Percentiles rank a stretch among this genome's conserved stretches.
These are phyloP conservation scores for Cyclotella atomus DNA, from an alignment of 108 stramenopile species.

Conservation along the genomic window DNA sequence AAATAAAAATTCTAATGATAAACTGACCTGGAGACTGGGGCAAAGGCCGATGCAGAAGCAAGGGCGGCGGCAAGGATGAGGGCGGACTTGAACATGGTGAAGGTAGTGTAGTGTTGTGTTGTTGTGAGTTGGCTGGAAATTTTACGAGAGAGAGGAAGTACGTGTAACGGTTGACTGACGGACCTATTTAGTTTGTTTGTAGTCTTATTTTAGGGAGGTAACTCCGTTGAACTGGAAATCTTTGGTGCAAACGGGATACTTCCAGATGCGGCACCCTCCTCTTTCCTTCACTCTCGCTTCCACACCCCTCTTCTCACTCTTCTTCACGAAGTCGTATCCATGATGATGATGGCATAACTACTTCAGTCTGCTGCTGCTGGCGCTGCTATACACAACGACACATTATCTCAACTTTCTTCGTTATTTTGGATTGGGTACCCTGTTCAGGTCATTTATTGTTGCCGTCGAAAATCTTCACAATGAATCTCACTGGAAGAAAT, in stretches of 20 bases:
- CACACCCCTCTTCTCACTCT: not conserved
- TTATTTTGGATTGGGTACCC: too few relatives aligned
- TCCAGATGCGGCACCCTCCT: not conserved
- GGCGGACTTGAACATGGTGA: conserved; percentile 75
- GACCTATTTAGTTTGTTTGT: too few relatives aligned
- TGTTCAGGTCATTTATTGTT: too few relatives aligned
- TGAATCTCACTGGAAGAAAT: too few relatives aligned
- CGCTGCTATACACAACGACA: too few relatives aligned
- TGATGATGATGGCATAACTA: too few relatives aligned
- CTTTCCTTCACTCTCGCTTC: not conserved
- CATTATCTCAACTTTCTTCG: too few relatives aligned
- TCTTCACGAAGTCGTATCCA: too few relatives aligned
- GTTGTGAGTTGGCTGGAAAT: not conserved
- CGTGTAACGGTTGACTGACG: conserved; percentile 6
- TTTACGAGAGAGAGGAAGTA: not conserved
- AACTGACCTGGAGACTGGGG: conserved; percentile 69
- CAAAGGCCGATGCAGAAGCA: conserved; percentile 83
- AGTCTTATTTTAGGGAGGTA: too few relatives aligned
- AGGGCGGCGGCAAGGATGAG: conserved; percentile 62
- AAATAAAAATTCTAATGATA: not conserved
- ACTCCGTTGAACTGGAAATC: too few relatives aligned
- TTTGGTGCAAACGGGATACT: not conserved
- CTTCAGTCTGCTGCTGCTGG: too few relatives aligned
- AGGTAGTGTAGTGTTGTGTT: not conserved
- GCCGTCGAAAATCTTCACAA: too few relatives aligned